phyloP scores from a whole-genome alignment of 257 asterid genomes.

The Jacaranda mimosifolia region DNA sequence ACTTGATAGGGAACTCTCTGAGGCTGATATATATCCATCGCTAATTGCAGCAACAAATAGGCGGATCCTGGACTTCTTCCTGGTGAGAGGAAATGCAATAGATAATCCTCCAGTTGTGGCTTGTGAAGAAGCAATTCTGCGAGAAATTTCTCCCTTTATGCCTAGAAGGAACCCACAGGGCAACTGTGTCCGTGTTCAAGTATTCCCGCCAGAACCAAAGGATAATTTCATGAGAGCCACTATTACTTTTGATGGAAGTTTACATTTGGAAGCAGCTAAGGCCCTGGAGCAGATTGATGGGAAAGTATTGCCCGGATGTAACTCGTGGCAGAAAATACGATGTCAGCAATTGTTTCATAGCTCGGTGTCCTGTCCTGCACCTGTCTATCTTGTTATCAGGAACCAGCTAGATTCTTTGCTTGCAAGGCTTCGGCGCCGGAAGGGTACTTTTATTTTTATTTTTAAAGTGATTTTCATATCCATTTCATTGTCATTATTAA shows the following conservation, averaged over 20 bases:
- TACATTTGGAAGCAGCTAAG: constrained; percentile 90
- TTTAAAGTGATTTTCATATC: constrained; percentile 4
- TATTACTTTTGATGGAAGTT: constrained; percentile 78
- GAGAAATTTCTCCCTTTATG: constrained; percentile 80
- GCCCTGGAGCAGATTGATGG: constrained; percentile 86
- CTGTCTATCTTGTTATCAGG: constrained; percentile 72
- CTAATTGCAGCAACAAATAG: constrained; percentile 56
- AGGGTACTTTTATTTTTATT: constrained; percentile 49
- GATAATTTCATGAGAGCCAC: constrained; percentile 68
- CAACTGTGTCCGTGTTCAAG: constrained; percentile 70
- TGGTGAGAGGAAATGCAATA: constrained; percentile 65
- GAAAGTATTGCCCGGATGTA: constrained; percentile 78
- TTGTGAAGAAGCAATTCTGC: constrained; percentile 76
- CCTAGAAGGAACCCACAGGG: constrained; percentile 68
- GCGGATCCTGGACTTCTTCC: constrained; percentile 57
- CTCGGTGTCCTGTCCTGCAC: constrained; percentile 80
- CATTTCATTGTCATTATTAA: constrained; percentile 11
- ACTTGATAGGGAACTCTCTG: constrained; percentile 66
- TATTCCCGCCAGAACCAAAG: constrained; percentile 63
- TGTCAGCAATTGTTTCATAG: constrained; percentile 78
- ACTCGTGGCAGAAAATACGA: constrained; percentile 83
- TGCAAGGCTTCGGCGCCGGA: constrained; percentile 49
- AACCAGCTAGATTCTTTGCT: constrained; percentile 59
- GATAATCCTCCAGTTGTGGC: constrained; percentile 63
- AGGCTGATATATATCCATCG: constrained; percentile 59